Conservation (phyloP, 2,329 filamentous ascomycete species). For the Periconia digitata region DNA sequence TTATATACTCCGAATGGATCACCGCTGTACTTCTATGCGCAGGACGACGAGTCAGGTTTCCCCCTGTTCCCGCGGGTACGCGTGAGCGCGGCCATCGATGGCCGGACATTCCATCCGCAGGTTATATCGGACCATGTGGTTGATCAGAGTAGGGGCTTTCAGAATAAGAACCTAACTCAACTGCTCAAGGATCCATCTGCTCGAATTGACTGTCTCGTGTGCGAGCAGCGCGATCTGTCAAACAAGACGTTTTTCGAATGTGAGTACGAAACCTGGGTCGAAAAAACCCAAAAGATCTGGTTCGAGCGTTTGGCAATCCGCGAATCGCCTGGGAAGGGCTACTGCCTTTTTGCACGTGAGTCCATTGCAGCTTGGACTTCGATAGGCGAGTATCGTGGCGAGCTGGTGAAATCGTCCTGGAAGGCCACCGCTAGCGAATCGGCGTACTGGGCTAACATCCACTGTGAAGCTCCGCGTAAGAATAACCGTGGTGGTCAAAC, state of each 20-base stretch:
- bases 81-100: neutral
- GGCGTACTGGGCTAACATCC: neutral
- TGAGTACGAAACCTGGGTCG: neutral
- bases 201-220: neutral
- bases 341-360: neutral
- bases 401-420: neutral
- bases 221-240: neutral
- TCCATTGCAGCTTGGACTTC: neutral
- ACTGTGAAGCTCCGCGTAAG: neutral
- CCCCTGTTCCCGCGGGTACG: neutral
- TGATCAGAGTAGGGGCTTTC: neutral
- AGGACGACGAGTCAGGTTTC: neutral
- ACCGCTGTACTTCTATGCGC: neutral
- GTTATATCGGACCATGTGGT: neutral
- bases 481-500: neutral
- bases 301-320: neutral
- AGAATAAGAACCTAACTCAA: neutral
- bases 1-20: too few relatives aligned
- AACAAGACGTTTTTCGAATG: neutral
- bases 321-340: neutral
- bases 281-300: neutral
- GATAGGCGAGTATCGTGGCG: slow-evolving; percentile 4
- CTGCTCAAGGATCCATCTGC: neutral
- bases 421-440: neutral
- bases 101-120: neutral